phyloP scores from a whole-genome alignment of 352 stramenopile genomes.

The Phytophthora meadii region DNA sequence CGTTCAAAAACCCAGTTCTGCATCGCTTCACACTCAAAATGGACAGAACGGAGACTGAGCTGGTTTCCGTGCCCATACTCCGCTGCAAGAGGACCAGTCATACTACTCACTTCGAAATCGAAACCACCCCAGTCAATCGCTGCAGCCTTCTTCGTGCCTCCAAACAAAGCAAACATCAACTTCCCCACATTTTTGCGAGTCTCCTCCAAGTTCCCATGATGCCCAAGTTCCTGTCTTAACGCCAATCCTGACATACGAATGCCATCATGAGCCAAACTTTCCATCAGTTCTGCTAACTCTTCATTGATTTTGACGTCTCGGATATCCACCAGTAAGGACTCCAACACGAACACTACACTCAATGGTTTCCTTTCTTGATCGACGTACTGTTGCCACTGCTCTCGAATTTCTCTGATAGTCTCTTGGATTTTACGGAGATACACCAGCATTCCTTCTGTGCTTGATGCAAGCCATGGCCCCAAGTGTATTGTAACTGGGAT shows the following conservation, averaged over 20 bases:
- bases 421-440: conserved; percentile 29
- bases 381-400: conserved; percentile 18
- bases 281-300: conserved; percentile 23
- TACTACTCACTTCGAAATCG: conserved; percentile 22
- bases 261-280: conserved; percentile 26
- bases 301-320: conserved; percentile 16
- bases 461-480: conserved; percentile 24
- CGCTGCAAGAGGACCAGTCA: conserved; percentile 23
- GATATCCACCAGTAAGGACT: conserved; percentile 27
- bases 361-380: conserved; percentile 4
- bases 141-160: conserved; percentile 9
- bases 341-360: conserved; percentile 32
- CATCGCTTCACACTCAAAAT: conserved; percentile 36
- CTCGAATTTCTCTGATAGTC: conserved; percentile 13
- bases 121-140: conserved; percentile 10
- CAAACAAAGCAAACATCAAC: conserved; percentile 27
- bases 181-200: conserved; percentile 21
- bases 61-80: conserved; percentile 24
- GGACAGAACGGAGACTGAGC: conserved; percentile 13
- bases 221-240: conserved; percentile 20
- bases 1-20: conserved; percentile 36
- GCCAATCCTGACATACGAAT: conserved; percentile 25
- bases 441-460: conserved; percentile 15
- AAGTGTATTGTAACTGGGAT: conserved; percentile 34
- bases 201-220: conserved; percentile 12